phyloP scores from a whole-genome alignment of 2,329 filamentous ascomycete species.

The Fusarium metavorans region DNA sequence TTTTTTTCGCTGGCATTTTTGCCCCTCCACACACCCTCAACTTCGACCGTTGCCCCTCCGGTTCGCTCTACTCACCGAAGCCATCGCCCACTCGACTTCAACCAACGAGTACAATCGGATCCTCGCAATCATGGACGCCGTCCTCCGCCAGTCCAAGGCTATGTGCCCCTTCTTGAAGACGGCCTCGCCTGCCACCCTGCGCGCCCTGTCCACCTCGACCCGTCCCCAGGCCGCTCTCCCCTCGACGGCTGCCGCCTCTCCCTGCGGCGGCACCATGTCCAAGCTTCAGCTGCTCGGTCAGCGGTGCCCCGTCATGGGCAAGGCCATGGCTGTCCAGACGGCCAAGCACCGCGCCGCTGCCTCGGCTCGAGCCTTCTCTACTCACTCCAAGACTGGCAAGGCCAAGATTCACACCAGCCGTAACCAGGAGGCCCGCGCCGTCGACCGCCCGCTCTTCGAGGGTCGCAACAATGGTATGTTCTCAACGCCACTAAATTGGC shows the following conservation, averaged over 20 bases:
- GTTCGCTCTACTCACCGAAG: slow-evolving; percentile 20
- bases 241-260: slow-evolving; percentile 59
- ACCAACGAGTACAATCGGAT: slow-evolving; percentile 7
- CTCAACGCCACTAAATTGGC: not conserved
- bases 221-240: slow-evolving; percentile 62
- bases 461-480: slow-evolving; percentile 64
- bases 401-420: slow-evolving; percentile 86
- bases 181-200: slow-evolving; percentile 90
- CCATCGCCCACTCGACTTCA: slow-evolving; percentile 15
- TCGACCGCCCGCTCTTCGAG: slow-evolving; percentile 70
- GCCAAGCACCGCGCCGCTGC: slow-evolving; percentile 65
- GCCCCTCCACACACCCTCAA: slow-evolving; percentile 27
- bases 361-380: slow-evolving; percentile 64
- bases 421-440: slow-evolving; percentile 80
- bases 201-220: slow-evolving; percentile 84
- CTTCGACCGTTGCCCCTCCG: slow-evolving; percentile 29
- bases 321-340: slow-evolving; percentile 90
- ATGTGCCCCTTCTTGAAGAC: slow-evolving; percentile 98
- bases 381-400: slow-evolving; percentile 67
- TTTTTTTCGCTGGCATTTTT: slow-evolving; percentile 27
- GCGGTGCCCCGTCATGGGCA: slow-evolving; percentile 98
- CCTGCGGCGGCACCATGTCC: slow-evolving; percentile 92
- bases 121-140: slow-evolving; percentile 80
- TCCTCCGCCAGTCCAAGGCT: slow-evolving; percentile 93
- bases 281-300: slow-evolving; percentile 95